A percentile compares a stretch with the other conserved stretches of the same genome.
These are phyloP conservation scores for Sphenostylis stenocarpa DNA, from an alignment of 306 rosid species.

Conservation along the genomic window DNA sequence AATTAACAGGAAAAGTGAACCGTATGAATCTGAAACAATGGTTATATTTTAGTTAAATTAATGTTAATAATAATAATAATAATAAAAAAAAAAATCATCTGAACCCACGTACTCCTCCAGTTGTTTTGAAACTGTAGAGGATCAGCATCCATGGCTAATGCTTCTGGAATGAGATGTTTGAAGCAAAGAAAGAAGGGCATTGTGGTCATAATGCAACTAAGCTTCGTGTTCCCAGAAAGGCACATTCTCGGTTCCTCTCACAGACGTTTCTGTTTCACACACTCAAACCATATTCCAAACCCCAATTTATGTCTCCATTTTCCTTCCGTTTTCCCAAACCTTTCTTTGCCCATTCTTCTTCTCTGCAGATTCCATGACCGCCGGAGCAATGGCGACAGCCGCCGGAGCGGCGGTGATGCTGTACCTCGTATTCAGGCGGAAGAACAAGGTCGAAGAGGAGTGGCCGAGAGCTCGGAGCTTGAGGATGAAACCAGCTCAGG, in stretches of 20 bases:
- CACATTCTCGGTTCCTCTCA: neutral
- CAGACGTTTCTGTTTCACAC: neutral
- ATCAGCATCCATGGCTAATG: neutral
- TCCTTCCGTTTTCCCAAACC: neutral
- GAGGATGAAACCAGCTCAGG: constrained; percentile 69
- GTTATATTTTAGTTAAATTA: too few relatives aligned
- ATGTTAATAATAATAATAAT: too few relatives aligned
- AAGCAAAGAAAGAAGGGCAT: neutral
- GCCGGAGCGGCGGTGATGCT: constrained; percentile 74
- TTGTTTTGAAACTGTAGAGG: too few relatives aligned
- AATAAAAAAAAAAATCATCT: too few relatives aligned
- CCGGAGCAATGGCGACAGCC: constrained; percentile 74
- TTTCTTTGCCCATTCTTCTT: neutral
- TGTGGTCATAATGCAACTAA: neutral
- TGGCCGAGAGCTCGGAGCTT: constrained; percentile 20
- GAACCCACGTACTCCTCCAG: too few relatives aligned
- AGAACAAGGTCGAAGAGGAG: constrained; percentile 47
- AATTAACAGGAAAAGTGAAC: too few relatives aligned
- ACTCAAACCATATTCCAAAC: neutral
- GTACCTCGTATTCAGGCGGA: constrained; percentile 51
- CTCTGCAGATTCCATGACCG: constrained; percentile 57
- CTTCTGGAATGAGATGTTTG: neutral
- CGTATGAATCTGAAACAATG: too few relatives aligned
- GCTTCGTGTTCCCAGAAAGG: neutral
- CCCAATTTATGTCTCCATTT: neutral